Percentiles rank a stretch among this genome's conserved stretches.
Conservation (phyloP, 192 early-diverging fungal species). For the Phycomyces nitens region DNA sequence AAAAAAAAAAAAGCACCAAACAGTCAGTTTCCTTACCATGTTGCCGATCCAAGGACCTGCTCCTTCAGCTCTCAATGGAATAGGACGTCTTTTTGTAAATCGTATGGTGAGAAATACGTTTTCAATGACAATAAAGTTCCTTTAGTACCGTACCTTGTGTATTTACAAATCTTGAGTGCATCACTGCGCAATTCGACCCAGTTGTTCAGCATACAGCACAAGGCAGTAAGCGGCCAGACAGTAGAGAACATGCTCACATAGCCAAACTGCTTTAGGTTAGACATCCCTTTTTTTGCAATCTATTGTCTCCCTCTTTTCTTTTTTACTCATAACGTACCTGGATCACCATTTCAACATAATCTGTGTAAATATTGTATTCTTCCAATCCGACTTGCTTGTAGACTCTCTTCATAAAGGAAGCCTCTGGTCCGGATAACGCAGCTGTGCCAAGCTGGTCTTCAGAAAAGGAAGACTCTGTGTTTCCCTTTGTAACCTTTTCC, state of each 20-base stretch:
- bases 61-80: conserved; percentile 31
- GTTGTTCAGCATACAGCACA: conserved; percentile 85
- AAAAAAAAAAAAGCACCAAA: neutral
- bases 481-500: neutral
- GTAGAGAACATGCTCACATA: conserved; percentile 82
- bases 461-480: neutral
- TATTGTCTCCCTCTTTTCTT: neutral
- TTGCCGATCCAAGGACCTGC: conserved; percentile 39
- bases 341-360: conserved; percentile 90
- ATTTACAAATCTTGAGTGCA: conserved; percentile 84
- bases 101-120: neutral
- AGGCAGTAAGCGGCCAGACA: conserved; percentile 80
- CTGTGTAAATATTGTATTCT: conserved; percentile 79
- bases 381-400: conserved; percentile 60
- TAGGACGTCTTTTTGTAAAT: conserved; percentile 30
- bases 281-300: neutral
- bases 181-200: conserved; percentile 88
- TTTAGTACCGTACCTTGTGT: conserved; percentile 57
- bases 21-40: conserved; percentile 18
- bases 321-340: conserved; percentile 49
- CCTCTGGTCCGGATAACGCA: conserved; percentile 15
- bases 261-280: conserved; percentile 59
- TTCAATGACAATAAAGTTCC: no score
- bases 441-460: neutral
- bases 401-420: conserved; percentile 50